Evolutionary conservation across 495 filamentous ascomycete genomes (phyloP).

Genomic region (Neurospora hispaniola): DNA sequence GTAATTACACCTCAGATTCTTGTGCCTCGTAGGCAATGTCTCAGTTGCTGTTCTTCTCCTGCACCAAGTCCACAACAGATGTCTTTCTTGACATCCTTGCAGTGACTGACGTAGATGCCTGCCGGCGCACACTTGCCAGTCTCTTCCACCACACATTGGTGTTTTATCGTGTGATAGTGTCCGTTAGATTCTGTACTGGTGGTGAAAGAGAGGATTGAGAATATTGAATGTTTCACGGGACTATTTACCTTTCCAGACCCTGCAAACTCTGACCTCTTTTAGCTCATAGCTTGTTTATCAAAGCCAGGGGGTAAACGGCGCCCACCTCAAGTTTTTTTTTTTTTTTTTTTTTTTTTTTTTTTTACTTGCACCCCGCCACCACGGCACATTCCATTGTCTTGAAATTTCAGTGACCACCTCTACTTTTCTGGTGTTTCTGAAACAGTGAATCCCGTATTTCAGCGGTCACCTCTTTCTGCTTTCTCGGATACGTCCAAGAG

Average conservation of each 20-base stretch:
- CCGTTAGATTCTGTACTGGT: not conserved
- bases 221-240: not conserved
- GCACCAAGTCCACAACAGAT: not conserved
- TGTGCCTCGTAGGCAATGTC: not conserved
- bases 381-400: not conserved
- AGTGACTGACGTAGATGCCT: conserved; percentile 17
- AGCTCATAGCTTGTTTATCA: not conserved
- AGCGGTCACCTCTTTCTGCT: not conserved
- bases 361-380: not conserved
- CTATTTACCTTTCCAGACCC: not conserved
- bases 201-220: not conserved
- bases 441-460: not conserved
- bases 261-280: not conserved
- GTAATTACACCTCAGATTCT: not conserved
- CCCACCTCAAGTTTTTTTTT: not conserved
- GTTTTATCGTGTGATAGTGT: not conserved
- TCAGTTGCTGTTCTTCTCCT: not conserved
- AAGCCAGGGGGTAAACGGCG: not conserved
- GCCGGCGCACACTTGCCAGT: not conserved
- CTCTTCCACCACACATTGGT: not conserved
- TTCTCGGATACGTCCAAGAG: not conserved
- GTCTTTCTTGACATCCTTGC: conserved; percentile 2
- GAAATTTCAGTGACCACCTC: not conserved
- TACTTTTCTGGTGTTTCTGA: not conserved
- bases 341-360: not conserved